Conservation (phyloP, 768 basidiomycete species). For the Mycena epipterygia region DNA sequence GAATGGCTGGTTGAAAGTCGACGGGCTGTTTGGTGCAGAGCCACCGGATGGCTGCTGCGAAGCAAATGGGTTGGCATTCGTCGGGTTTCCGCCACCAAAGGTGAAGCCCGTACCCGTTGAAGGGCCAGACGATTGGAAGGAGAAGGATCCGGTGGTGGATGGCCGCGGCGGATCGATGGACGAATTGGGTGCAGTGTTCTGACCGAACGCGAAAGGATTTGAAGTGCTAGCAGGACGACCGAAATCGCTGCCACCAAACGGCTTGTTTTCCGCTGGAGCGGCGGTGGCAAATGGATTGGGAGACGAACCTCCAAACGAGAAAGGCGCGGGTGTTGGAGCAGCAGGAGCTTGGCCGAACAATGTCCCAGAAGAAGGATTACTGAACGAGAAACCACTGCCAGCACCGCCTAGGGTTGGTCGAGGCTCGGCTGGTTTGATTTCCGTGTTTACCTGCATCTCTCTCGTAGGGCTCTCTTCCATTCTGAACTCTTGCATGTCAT, state of each 20-base stretch:
- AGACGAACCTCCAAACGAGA: constrained; percentile 57
- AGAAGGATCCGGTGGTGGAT: constrained; percentile 59
- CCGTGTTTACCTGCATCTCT: constrained; percentile 63
- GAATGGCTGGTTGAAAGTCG: constrained; percentile 68
- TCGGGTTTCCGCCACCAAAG: constrained; percentile 60
- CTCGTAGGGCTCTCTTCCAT: constrained; percentile 90
- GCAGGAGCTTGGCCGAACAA: constrained; percentile 51
- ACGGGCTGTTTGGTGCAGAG: constrained; percentile 71
- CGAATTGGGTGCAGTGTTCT: constrained; percentile 50
- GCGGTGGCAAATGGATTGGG: constrained; percentile 65
- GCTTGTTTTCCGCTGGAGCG: constrained; percentile 60
- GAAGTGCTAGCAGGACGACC: constrained; percentile 55
- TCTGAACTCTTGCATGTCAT: constrained; percentile 72
- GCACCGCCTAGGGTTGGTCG: constrained; percentile 51
- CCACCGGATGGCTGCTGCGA: constrained; percentile 51
- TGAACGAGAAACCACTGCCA: constrained; percentile 62
- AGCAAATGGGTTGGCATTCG: constrained; percentile 57
- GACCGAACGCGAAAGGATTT: constrained; percentile 62
- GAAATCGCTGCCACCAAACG: constrained; percentile 59
- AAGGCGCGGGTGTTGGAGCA: constrained; percentile 49
- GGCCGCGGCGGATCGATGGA: constrained; percentile 54
- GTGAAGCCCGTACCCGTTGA: constrained; percentile 55
- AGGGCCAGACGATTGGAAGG: constrained; percentile 58
- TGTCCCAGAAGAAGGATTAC: constrained; percentile 47
- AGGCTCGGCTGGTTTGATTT: constrained; percentile 51